phyloP scores from a whole-genome alignment of 768 basidiomycete genomes.

The Peribolospora baueri region DNA sequence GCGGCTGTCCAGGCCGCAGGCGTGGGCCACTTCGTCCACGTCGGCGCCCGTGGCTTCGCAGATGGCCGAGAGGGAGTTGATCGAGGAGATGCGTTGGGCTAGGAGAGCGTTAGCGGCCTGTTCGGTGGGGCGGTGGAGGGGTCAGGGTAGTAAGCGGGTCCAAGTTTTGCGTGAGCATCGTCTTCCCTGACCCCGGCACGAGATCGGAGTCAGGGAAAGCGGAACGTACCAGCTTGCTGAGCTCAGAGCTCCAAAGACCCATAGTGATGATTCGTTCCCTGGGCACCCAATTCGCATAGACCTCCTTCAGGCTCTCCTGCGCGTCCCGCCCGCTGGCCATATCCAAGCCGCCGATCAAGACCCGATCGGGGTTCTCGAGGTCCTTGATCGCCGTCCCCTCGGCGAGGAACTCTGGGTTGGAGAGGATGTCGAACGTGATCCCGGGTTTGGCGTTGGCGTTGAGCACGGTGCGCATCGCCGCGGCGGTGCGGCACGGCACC shows the following conservation, averaged over 20 bases:
- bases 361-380: slow-evolving; percentile 72
- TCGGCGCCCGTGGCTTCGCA: slow-evolving; percentile 97
- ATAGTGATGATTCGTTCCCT: slow-evolving; percentile 64
- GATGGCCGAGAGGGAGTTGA: slow-evolving; percentile 94
- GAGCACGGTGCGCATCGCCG: slow-evolving; percentile 97
- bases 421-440: slow-evolving; percentile 86
- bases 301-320: slow-evolving; percentile 43
- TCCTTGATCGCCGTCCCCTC: slow-evolving; percentile 91
- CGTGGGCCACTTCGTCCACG: slow-evolving; percentile 88
- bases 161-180: background rate
- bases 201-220: no score
- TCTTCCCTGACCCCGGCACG: background rate
- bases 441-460: slow-evolving; percentile 89
- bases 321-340: slow-evolving; percentile 63
- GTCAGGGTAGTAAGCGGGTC: no score
- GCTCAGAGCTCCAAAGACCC: slow-evolving; percentile 93
- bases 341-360: slow-evolving; percentile 87
- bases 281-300: slow-evolving; percentile 92
- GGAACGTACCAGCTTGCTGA: slow-evolving; percentile 48
- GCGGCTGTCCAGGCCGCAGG: slow-evolving; percentile 77
- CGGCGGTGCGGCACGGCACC: slow-evolving; percentile 91
- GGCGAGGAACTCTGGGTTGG: slow-evolving; percentile 97
- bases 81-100: slow-evolving; percentile 91
- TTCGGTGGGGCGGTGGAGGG: background rate
- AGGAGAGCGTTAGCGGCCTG: slow-evolving; percentile 93